These are phyloP conservation scores for Trichopus zeylanicus DNA, from an alignment of 116 monocot species.

Conservation along the genomic window DNA sequence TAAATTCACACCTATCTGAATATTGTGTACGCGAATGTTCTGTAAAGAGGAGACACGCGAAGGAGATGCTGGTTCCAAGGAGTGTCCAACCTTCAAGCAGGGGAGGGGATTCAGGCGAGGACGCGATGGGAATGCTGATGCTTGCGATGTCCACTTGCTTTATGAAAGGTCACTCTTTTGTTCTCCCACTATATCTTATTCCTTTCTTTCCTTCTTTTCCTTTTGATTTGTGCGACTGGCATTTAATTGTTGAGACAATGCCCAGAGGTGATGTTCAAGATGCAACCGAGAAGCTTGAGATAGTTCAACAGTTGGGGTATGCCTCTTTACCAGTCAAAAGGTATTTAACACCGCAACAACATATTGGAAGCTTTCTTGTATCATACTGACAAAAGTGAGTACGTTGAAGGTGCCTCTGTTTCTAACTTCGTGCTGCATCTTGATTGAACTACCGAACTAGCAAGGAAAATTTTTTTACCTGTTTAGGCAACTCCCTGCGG, in stretches of 20 bases:
- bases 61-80: slow-evolving; percentile 79
- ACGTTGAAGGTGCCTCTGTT: neutral
- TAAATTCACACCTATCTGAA: neutral
- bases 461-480: too few relatives aligned
- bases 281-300: slow-evolving; percentile 72
- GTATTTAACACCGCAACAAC: neutral
- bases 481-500: slow-evolving; percentile 45
- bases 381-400: too few relatives aligned
- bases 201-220: neutral
- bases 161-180: slow-evolving; percentile 56
- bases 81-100: slow-evolving; percentile 32
- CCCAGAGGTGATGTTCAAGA: slow-evolving; percentile 59
- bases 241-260: neutral
- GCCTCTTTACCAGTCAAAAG: neutral
- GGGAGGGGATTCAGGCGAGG: slow-evolving; percentile 21
- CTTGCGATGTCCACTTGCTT: slow-evolving; percentile 85
- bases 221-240: neutral
- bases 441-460: slow-evolving; percentile 7
- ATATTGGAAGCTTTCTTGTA: neutral
- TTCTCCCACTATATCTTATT: neutral
- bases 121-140: slow-evolving; percentile 45
- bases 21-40: neutral
- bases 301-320: slow-evolving; percentile 24
- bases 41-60: slow-evolving; percentile 41
- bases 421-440: neutral